Base-by-base conservation (phyloP, 164 flowering plant species). In the Magnolia kwangsiensis region DNA sequence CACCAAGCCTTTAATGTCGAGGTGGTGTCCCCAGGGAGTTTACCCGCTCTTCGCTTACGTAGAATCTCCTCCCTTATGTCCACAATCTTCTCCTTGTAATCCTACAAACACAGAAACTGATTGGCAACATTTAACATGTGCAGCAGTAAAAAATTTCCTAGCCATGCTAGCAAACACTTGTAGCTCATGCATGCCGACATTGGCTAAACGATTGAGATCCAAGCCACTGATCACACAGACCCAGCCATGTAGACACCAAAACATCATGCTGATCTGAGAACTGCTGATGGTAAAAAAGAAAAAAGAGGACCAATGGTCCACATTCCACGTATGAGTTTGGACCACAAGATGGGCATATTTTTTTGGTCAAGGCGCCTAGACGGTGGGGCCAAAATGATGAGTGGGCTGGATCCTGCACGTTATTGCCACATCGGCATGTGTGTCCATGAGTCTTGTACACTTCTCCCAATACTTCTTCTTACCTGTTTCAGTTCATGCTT, bases 1-100 rank as follows among this genome's bases (percentile, higher is more conserved):
- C 98, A 93, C 97, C 97, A 93, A 55, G 88, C 88, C 80, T 93
- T 93, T 61, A 93, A 77, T 67, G 82, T 80, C 10, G 95, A 90
- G 58, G 95, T 90, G 31, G 97, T 93, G 79, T 91, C 94, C n/a
- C 95, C 94, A 0, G 96, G 98, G 21, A 93, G 89, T 75, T 91
- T 92, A 69, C 95, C 94, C 7, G 95, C 95, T 72, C 94, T 82
- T 82, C 95, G 87, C 82, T 92, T 93, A 0, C 94, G 86, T 70
- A 93, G 55, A 50, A 91, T 93, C 76, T 93, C 96, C 81, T 93
- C 96, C 71, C 93, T 84, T 50, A 89, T 85, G 82, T 90, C 92
- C 45, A 87, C 92, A 75, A 91, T 89, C 80, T 89, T 91, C 78
- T 88, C 92, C 87, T 91, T 93, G 88, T 90, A 93, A 74, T 89